Conservation (phyloP, 2,329 filamentous ascomycete species). For the Botrytis deweyae region DNA sequence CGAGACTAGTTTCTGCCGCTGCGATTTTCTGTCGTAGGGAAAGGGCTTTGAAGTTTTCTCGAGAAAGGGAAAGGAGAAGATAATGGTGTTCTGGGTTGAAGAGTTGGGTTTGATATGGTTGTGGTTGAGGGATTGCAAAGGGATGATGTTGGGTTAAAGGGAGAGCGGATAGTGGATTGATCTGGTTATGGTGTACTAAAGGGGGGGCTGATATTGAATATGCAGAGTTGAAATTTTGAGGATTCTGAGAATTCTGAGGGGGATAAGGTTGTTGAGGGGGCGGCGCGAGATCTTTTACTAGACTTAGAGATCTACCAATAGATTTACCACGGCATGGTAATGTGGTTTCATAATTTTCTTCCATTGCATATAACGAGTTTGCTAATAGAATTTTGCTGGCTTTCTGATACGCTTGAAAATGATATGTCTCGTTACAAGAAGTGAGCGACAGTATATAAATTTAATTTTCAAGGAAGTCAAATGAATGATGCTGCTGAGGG, state of each 20-base stretch:
- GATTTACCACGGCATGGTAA: background rate
- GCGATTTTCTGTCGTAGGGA: slow-evolving; percentile 45
- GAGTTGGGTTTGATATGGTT: background rate
- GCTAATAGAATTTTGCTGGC: background rate
- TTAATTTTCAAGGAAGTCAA: background rate
- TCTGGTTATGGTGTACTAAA: background rate
- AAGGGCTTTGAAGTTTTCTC: slow-evolving; percentile 42
- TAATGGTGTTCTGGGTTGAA: slow-evolving; percentile 50
- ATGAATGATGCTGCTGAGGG: background rate
- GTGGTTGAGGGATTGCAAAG: background rate
- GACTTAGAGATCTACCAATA: background rate
- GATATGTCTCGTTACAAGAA: background rate
- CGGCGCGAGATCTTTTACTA: background rate
- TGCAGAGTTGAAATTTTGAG: background rate
- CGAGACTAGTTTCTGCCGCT: slow-evolving; percentile 40
- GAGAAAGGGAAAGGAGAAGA: slow-evolving; percentile 45
- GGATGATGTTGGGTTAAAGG: slow-evolving; percentile 33
- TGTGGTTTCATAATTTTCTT: background rate
- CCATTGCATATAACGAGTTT: background rate
- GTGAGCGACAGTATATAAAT: background rate
- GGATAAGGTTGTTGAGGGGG: background rate
- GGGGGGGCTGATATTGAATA: background rate
- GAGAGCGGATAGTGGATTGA: background rate
- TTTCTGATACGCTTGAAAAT: background rate
- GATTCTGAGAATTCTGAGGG: background rate